These are phyloP conservation scores for Tolypocladium amazonense DNA, from an alignment of 2,329 filamentous ascomycete species.

Conservation along the genomic window DNA sequence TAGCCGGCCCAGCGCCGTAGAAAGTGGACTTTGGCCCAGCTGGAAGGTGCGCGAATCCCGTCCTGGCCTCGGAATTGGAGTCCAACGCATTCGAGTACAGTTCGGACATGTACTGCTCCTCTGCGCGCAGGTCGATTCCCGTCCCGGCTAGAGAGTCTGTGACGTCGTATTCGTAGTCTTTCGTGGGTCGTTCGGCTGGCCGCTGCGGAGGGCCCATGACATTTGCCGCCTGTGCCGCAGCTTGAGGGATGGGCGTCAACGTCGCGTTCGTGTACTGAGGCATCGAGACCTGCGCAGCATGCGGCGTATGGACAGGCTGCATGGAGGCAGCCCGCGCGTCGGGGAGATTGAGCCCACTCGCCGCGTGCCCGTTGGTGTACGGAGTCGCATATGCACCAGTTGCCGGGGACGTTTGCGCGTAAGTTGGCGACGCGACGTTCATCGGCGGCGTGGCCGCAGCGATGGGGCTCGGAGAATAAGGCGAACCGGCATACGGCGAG, in stretches of 20 bases:
- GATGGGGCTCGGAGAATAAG: conserved; percentile 37
- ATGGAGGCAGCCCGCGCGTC: conserved; percentile 20
- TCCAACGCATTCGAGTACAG: conserved; percentile 45
- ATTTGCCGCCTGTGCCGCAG: conserved; percentile 14
- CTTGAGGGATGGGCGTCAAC: conserved; percentile 16
- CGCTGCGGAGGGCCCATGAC: conserved; percentile 50
- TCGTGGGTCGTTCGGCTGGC: conserved; percentile 51
- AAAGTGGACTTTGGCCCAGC: conserved; percentile 46
- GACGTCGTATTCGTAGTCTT: conserved; percentile 58
- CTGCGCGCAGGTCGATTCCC: conserved; percentile 77
- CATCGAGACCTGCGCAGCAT: conserved; percentile 12
- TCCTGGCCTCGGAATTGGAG: conserved; percentile 33
- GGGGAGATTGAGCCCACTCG: conserved; percentile 23
- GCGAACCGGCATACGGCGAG: conserved; percentile 47
- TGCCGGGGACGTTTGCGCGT: conserved; percentile 20
- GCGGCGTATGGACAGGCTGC: conserved; percentile 20
- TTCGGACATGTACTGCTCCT: conserved; percentile 71
- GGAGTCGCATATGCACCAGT: conserved; percentile 22
- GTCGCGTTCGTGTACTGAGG: conserved; percentile 18
- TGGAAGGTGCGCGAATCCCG: conserved; percentile 39
- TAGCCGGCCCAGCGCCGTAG: conserved; percentile 55
- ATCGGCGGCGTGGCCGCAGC: conserved; percentile 29
- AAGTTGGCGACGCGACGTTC: conserved; percentile 24
- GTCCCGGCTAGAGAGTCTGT: conserved; percentile 77
- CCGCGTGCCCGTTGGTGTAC: conserved; percentile 27